These are phyloP conservation scores for Chenopodium quinoa DNA, from an alignment of 148 eudicot genomes.

Conservation along the genomic window DNA sequence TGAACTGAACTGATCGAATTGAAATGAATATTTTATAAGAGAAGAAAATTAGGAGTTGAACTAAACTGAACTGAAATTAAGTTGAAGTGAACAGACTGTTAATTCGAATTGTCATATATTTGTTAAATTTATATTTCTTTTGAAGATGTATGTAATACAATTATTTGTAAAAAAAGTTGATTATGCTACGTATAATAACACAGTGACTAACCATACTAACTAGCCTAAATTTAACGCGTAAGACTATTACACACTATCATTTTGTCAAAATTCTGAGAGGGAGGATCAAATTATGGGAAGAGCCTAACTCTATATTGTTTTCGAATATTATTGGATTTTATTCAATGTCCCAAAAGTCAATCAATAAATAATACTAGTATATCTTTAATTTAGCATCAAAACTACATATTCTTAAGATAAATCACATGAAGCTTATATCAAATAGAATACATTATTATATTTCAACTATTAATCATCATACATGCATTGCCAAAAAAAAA, in stretches of 20 bases:
- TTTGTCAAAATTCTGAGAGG: slow-evolving; percentile 6
- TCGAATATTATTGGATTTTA: too few relatives aligned
- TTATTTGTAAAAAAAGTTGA: too few relatives aligned
- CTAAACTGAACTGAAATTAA: too few relatives aligned
- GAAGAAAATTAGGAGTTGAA: too few relatives aligned
- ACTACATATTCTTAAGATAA: neutral
- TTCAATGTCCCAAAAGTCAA: slow-evolving; percentile 9
- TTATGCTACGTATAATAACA: too few relatives aligned
- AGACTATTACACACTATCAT: neutral
- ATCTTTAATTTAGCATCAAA: neutral
- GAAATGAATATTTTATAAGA: too few relatives aligned
- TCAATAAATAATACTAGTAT: too few relatives aligned
- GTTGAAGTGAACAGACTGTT: too few relatives aligned
- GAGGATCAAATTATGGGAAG: slow-evolving; percentile 5
- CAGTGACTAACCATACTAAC: neutral
- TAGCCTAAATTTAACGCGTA: slow-evolving; percentile 18
- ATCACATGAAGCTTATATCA: neutral
- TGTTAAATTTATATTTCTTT: too few relatives aligned
- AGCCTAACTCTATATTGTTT: slow-evolving; percentile 17
- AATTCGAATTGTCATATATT: too few relatives aligned
- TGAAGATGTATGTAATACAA: too few relatives aligned
- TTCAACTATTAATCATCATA: neutral
- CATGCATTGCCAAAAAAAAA: neutral
- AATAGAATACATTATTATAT: neutral
- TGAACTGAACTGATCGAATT: too few relatives aligned